phyloP scores from a whole-genome alignment of 2,329 filamentous ascomycete genomes.

The Penicillium brasilianum region DNA sequence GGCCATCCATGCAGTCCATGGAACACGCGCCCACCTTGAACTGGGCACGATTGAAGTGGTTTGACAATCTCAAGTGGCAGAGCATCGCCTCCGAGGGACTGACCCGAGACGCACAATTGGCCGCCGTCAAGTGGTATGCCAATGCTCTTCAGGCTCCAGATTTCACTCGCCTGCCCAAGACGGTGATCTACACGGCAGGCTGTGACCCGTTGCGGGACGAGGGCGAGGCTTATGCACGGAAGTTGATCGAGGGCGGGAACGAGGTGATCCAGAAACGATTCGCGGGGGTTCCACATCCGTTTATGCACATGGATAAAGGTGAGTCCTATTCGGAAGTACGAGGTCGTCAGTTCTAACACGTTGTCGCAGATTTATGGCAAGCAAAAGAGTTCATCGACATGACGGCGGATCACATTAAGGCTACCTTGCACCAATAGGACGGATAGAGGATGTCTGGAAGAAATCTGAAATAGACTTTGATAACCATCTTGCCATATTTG shows the following conservation, averaged over 20 bases:
- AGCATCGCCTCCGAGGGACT: constrained; percentile 28
- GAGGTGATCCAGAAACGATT: constrained; percentile 56
- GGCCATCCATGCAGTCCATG: constrained; percentile 49
- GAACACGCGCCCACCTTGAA: constrained; percentile 52
- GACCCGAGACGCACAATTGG: constrained; percentile 26
- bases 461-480: neutral
- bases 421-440: constrained; percentile 19
- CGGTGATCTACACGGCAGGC: constrained; percentile 51
- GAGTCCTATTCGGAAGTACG: neutral
- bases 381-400: constrained; percentile 38
- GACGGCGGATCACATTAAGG: constrained; percentile 28
- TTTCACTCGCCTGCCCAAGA: constrained; percentile 43
- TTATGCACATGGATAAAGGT: constrained; percentile 55
- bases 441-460: neutral
- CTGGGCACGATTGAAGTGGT: constrained; percentile 52
- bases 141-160: constrained; percentile 45
- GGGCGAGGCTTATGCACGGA: constrained; percentile 54
- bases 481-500: neutral
- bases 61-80: constrained; percentile 43
- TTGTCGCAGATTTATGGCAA: constrained; percentile 31
- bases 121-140: constrained; percentile 37
- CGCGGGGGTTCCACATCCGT: constrained; percentile 55
- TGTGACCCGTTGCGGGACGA: constrained; percentile 57
- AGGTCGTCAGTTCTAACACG: neutral
- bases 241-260: constrained; percentile 52